Evolutionary conservation across 1,139 yeast species (phyloP), one percentile per base, ranked within the genome.

Genomic region (Hansenula sp.): DNA sequence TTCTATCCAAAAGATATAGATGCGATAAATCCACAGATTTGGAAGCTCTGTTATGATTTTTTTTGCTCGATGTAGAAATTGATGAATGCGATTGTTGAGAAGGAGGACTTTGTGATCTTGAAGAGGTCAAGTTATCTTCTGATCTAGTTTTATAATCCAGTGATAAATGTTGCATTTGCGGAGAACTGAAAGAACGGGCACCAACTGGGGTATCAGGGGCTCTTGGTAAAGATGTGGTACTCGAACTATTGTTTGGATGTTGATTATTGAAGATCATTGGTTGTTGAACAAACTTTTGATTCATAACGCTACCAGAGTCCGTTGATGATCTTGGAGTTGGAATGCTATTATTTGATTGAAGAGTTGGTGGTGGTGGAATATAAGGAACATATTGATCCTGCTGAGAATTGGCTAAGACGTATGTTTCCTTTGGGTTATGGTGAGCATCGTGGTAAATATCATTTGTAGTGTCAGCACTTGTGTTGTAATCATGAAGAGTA

Each of bases 1-100:
- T 55, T 32, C 60, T 54, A 40, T 63, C 64, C 48, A 65, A 49
- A 41, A 67, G 50, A 46, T 67, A 67, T 50, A 68, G 44, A 45
- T 68, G 72, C 1, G 72, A 67, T 32, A 68, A 50, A 49, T 68
- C 72, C 13, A 66, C 65, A 1, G 71, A 66, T 41, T 57, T 59
- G 2, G 68, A 56, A 36, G 55, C 55, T 41, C 57, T 56, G 16
- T 43, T 46, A 28, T 48, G 57, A 5, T 40, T 42, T 40, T 19
- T n/a, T n/a, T n/a, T n/a, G n/a, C n/a, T 48, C 4, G 36, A 21
- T 11, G 33, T 7, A 4, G 9, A 8, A 6, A 17, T 19, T n/a
- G 40, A 19, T 19, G 16, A 21, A 4, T n/a, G n/a, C n/a, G n/a
- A n/a, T n/a, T 29, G 11, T 11, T 41, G 33, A n/a, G 54, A 47